Percentiles rank a stretch among this genome's conserved stretches.
phyloP scores from a whole-genome alignment of 176 grass and related monocot genomes.

The Melocanna baccifera region DNA sequence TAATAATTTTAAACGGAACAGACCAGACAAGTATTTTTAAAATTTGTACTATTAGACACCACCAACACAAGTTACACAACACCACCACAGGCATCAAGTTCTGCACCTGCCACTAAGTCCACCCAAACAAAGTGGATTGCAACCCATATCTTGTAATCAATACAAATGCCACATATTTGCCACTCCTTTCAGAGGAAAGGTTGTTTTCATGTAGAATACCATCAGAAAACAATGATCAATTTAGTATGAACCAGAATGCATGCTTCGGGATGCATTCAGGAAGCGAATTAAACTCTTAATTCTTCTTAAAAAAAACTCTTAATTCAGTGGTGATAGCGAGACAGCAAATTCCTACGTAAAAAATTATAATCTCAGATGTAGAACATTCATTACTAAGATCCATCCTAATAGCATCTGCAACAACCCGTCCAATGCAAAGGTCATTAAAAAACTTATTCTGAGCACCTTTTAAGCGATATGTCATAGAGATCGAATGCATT shows the following conservation, averaged over 20 bases:
- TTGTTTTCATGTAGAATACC: neutral
- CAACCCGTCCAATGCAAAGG: neutral
- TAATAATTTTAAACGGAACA: neutral
- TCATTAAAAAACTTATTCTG: neutral
- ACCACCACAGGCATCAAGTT: conserved; percentile 8
- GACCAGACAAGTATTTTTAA: neutral
- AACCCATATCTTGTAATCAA: neutral
- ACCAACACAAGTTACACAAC: neutral
- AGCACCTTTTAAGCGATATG: neutral
- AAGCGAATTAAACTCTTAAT: neutral
- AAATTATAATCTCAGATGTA: neutral
- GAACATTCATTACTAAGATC: neutral
- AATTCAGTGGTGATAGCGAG: neutral
- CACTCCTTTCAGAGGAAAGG: neutral
- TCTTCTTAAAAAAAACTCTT: neutral
- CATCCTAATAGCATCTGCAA: neutral
- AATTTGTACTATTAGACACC: neutral
- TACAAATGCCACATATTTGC: neutral
- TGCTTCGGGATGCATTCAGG: neutral
- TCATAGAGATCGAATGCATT: neutral
- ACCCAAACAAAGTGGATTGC: neutral
- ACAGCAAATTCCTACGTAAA: neutral
- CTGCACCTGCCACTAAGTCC: neutral
- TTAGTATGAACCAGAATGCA: neutral
- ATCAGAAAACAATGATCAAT: neutral